Base-by-base conservation (phyloP, 352 stramenopile genomes). In the Salisapilia sapeloensis region DNA sequence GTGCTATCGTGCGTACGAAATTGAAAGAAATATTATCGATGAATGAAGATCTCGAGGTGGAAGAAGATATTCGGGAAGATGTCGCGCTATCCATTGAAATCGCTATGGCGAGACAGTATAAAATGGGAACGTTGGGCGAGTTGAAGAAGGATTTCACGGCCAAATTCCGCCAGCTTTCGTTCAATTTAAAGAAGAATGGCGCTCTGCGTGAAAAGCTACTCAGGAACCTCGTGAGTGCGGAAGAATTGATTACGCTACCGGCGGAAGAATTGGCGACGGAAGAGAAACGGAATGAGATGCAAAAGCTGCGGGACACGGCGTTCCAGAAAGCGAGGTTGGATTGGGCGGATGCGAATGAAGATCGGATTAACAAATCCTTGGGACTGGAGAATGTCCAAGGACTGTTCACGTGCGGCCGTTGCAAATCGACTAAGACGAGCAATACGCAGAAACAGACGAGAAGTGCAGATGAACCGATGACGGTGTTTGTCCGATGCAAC, bases 381-480 rank as follows among this genome's bases (percentile, higher is more conserved):
- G 80, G 80, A 20, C 77, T 87, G 22, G 56, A 70, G 40, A 51
- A 80, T 40, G 61, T 57, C 32, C 82, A 82, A 48, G 72, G 72
- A 8, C 50, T 91, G 24, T 91, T 90, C 44, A 85, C 74, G 41
- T 98, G 92, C 53, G 79, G 83, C 38, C 65, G 84, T 43, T 98
- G 92, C 62, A 96, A 97, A 50, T 95, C 75, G 24, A 81, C 71
- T 34, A 96, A 97, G 53, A 97, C 89, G 19, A 96, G 80, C 40
- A 96, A 95, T 64, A 96, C 84, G 44, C 87, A 97, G 61, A 97
- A 97, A 50, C 92, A 98, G 62, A 98, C 92, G 20, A 81, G 91
- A 45, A 96, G 81, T 69, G 92, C 92, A 15, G 91, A 98, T 90
- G 92, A 98, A 50, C 92, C 92, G 6, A 98, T 98, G 92, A 98